Evolutionary conservation across 257 asterid species (phyloP), one percentile per base, ranked within the genome.

Genomic region (Jacaranda copaia): DNA sequence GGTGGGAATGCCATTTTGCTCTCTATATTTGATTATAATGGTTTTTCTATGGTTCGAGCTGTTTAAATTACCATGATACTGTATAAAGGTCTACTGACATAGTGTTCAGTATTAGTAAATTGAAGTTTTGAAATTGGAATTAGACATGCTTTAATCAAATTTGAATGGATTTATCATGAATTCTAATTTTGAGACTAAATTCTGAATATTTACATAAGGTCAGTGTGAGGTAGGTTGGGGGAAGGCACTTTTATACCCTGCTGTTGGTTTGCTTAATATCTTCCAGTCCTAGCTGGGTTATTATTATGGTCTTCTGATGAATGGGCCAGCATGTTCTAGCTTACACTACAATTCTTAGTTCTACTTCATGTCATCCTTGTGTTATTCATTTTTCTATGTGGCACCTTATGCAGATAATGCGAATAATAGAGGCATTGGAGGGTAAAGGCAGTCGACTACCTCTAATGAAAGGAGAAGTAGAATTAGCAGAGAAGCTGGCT

Each of bases 381-480:
- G 76, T 62, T 74, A 77, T 73, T 58, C 12, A 35, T 19, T 45
- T 42, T 73, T 68, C 38, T 51, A 49, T 68, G 58, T 70, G 65
- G 11, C 64, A 25, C 79, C 57, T 18, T 74, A 14, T 62, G 74
- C 89, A 96, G 99, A 87, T 89, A 58, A 96, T 89, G 97, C 90
- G 97, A 86, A 88, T 93, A 79, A 76, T 91, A 66, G 99, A 96
- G 86, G 97, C 97, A 45, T 83, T 96, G 75, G 97, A 93, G 85
- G 87, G 95, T 65, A 96, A 90, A 85, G 99, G 98, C 36, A 87
- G 85, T 77, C 88, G 97, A 66, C 79, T 93, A 55, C 98, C 99
- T 80, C 77, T 93, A 75, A 89, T 84, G 91, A 93, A 91, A 84
- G 97, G 95, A 63, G 99, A 96, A 87, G 99, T 90, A 72, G 99